Conservation (phyloP, 805 yeast species). For the Ogataea trehalophila region DNA sequence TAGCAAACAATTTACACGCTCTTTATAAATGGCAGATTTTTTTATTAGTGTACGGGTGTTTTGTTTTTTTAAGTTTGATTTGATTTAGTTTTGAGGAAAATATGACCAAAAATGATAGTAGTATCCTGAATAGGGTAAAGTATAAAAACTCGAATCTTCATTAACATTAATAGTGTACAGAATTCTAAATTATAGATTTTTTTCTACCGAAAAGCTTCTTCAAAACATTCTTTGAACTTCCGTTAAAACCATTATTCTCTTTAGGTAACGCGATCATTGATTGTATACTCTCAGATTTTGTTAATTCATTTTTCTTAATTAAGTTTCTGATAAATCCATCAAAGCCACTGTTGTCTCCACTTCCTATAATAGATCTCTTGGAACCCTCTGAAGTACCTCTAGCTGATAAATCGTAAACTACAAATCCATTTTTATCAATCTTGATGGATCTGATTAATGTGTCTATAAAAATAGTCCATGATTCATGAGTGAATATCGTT, state of each 20-base stretch:
- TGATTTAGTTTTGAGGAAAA: too few species aligned
- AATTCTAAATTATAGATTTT: not conserved
- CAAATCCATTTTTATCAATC: slow-evolving; percentile 11
- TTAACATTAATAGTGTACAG: not conserved
- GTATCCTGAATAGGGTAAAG: too few species aligned
- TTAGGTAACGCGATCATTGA: slow-evolving; percentile 7
- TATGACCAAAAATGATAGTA: too few species aligned
- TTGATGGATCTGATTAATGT: slow-evolving; percentile 8
- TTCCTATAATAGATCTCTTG: not conserved
- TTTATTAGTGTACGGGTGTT: too few species aligned
- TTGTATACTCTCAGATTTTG: slow-evolving; percentile 15
- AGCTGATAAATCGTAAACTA: slow-evolving; percentile 14
- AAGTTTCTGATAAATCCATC: slow-evolving; percentile 11
- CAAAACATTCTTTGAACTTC: slow-evolving; percentile 13
- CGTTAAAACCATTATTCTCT: slow-evolving; percentile 1
- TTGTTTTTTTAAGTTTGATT: too few species aligned
- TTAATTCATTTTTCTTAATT: slow-evolving; percentile 9
- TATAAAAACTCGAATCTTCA: too few species aligned
- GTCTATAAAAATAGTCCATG: slow-evolving; percentile 18
- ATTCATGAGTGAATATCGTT: slow-evolving; percentile 15
- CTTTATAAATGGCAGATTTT: too few species aligned
- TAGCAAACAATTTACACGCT: too few species aligned
- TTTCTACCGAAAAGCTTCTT: slow-evolving; percentile 21
- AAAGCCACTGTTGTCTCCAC: slow-evolving; percentile 4
- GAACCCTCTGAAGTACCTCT: not conserved